Percentiles rank a stretch among this genome's conserved stretches.
phyloP scores from a whole-genome alignment of 75 land plant genomes.

The Pinus albicaulis region DNA sequence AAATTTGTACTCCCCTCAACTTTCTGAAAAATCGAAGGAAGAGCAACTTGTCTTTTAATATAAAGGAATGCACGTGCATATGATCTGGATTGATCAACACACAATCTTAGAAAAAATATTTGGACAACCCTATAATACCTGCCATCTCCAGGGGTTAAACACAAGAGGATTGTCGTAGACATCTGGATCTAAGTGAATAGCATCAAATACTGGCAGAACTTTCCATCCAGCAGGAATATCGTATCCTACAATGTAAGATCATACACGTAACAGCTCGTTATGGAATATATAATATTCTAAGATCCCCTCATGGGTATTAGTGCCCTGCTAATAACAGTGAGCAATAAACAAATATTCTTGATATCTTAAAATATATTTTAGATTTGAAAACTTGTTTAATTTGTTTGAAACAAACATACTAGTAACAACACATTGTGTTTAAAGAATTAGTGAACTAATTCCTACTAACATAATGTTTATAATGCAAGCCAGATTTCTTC shows the following conservation, averaged over 20 bases:
- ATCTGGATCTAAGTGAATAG: conserved; percentile 58
- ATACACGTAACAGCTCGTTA: not conserved
- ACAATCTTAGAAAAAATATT: not conserved
- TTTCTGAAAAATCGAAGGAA: not conserved
- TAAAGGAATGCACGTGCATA: not conserved
- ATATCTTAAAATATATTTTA: too few relatives aligned
- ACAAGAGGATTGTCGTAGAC: conserved; percentile 55
- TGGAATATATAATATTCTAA: too few relatives aligned
- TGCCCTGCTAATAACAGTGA: too few relatives aligned
- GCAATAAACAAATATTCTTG: too few relatives aligned
- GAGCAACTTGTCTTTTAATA: not conserved
- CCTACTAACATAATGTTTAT: not conserved
- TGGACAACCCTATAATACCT: conserved; percentile 30
- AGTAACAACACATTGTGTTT: too few relatives aligned
- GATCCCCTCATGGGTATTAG: too few relatives aligned
- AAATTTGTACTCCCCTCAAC: conserved; percentile 18
- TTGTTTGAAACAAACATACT: too few relatives aligned
- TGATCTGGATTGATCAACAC: not conserved
- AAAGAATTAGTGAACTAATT: not conserved
- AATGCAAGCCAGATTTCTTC: too few relatives aligned
- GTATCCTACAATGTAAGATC: conserved; percentile 24
- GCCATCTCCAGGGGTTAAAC: conserved; percentile 85
- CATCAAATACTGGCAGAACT: conserved; percentile 62
- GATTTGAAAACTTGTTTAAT: not conserved
- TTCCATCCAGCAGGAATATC: conserved; percentile 66